A percentile compares a stretch with the other conserved stretches of the same genome.
phyloP scores from a whole-genome alignment of 169 alveolate species.

The Babesia bovis region DNA sequence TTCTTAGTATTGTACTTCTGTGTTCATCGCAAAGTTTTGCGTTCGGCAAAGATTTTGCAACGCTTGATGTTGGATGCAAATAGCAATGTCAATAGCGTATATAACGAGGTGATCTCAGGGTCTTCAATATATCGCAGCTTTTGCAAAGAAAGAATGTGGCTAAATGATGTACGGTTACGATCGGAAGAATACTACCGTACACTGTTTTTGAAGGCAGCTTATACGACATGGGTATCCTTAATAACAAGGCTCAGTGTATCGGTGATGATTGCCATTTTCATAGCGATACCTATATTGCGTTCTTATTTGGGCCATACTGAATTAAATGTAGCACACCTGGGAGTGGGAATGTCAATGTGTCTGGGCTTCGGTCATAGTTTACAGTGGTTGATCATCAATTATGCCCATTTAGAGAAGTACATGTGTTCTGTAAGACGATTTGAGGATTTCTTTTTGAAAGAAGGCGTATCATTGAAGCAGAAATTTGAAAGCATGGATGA shows the following conservation, averaged over 20 bases:
- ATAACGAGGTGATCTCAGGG: conserved; percentile 39
- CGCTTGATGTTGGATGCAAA: conserved; percentile 35
- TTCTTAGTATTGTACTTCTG: conserved; percentile 12
- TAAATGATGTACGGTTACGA: conserved; percentile 21
- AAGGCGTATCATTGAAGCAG: not conserved
- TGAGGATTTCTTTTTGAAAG: conserved; percentile 15
- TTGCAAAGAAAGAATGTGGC: conserved; percentile 37
- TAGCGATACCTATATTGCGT: not conserved
- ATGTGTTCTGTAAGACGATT: conserved; percentile 21
- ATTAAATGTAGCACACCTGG: conserved; percentile 2
- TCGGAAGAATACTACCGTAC: conserved; percentile 53
- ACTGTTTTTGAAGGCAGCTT: conserved; percentile 22
- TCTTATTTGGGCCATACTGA: not conserved
- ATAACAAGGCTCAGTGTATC: conserved; percentile 15
- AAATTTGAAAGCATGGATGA: conserved; percentile 31
- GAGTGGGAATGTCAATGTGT: conserved; percentile 13
- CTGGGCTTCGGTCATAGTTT: conserved; percentile 15
- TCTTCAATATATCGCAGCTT: conserved; percentile 50
- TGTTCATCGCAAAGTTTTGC: conserved; percentile 3
- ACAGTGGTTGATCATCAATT: not conserved
- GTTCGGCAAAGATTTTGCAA: conserved; percentile 47
- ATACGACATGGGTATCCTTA: conserved; percentile 36
- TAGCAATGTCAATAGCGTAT: conserved; percentile 38
- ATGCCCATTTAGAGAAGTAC: conserved; percentile 14
- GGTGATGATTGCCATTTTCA: conserved; percentile 14